phyloP scores from a whole-genome alignment of 306 rosid genomes.

The Gillenia trifoliata region DNA sequence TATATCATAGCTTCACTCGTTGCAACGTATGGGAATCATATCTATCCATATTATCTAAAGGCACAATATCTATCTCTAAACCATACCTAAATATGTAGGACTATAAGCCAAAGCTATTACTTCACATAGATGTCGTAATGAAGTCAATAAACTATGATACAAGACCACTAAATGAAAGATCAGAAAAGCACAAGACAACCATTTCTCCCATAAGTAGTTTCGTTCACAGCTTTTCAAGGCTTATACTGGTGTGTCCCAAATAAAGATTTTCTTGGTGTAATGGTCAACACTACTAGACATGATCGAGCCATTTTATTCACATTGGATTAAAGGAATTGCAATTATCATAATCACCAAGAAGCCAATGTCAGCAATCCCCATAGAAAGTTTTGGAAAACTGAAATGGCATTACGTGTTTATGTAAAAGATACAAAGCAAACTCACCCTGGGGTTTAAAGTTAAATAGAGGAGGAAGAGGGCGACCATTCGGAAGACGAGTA shows the following conservation, averaged over 20 bases:
- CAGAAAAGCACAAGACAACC: not conserved
- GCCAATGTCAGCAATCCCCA: not conserved
- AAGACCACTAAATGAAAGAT: not conserved
- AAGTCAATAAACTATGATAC: not conserved
- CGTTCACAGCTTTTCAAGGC: not conserved
- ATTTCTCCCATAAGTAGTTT: not conserved
- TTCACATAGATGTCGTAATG: not conserved
- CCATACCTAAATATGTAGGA: not conserved
- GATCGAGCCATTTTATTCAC: not conserved
- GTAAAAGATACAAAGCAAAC: not conserved
- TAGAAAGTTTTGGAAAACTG: not conserved
- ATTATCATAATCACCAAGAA: not conserved
- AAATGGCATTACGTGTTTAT: not conserved
- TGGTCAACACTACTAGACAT: not conserved
- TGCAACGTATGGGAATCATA: not conserved
- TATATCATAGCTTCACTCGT: not conserved
- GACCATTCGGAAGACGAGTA: constrained; percentile 96
- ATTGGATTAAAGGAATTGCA: not conserved
- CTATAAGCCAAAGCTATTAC: too few relatives aligned
- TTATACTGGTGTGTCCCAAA: not conserved
- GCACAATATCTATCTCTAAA: not conserved
- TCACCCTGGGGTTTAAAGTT: constrained; percentile 88
- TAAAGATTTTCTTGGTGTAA: not conserved
- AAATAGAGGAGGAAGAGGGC: constrained; percentile 96
- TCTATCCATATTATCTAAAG: not conserved